Conservation (phyloP, 768 basidiomycete genomes). For the Solioccasus polychromus region DNA sequence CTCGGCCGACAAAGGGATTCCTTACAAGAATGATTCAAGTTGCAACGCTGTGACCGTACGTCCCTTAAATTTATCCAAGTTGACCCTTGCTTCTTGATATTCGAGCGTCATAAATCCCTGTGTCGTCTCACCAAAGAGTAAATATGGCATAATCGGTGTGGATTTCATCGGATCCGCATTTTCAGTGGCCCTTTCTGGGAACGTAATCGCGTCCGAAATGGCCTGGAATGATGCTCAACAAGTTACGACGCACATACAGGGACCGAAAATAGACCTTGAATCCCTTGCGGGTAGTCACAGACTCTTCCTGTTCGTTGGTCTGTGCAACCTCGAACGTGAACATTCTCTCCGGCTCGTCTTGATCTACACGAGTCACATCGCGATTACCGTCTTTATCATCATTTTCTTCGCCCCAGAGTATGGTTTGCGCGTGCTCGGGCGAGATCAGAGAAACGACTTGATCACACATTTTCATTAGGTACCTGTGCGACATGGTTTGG, state of each 20-base stretch:
- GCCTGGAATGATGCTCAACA: conserved; percentile 2
- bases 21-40: conserved; percentile 21
- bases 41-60: conserved; percentile 1
- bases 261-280: conserved; percentile 36
- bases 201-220: conserved; percentile 9
- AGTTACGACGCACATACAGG: not conserved
- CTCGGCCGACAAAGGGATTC: not conserved
- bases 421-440: conserved; percentile 39
- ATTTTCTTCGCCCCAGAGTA: conserved; percentile 43
- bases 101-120: conserved; percentile 40
- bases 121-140: conserved; percentile 39
- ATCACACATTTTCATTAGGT: conserved; percentile 58
- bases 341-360: conserved; percentile 45
- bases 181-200: conserved; percentile 8
- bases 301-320: conserved; percentile 54
- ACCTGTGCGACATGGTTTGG: conserved; percentile 32
- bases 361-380: conserved; percentile 21
- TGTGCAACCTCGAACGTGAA: conserved; percentile 54
- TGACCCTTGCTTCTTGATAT: conserved; percentile 14
- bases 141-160: conserved; percentile 18
- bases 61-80: not conserved
- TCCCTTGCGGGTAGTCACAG: conserved; percentile 40
- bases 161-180: conserved; percentile 5
- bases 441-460: conserved; percentile 53
- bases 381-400: conserved; percentile 26